phyloP scores from a whole-genome alignment of 108 stramenopile genomes.

The Skeletonema marinoi region DNA sequence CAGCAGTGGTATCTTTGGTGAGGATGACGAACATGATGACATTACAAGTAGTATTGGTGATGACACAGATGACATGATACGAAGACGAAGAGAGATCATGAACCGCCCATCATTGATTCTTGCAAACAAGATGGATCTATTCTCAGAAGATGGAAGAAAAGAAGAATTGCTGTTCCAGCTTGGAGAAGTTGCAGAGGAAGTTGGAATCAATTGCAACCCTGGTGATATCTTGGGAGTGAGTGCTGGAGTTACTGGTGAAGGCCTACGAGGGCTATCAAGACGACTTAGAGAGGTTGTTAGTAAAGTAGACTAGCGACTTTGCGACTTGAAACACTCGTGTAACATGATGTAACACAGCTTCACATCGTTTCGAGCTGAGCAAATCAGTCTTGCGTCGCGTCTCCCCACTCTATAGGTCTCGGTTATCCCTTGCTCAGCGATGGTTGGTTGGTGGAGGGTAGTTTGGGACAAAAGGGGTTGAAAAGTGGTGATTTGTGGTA shows the following conservation, averaged over 20 bases:
- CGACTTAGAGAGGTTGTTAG: constrained; percentile 25
- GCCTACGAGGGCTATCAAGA: constrained; percentile 62
- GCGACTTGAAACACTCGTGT: no score
- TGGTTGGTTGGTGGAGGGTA: no score
- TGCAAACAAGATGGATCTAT: constrained; percentile 88
- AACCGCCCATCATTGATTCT: constrained; percentile 74
- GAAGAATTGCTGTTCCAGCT: constrained; percentile 59
- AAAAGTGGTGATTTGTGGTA: no score
- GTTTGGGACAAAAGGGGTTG: no score
- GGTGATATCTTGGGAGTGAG: constrained; percentile 74
- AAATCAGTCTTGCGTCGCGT: no score
- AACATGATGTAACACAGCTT: no score
- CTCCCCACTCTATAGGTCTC: no score
- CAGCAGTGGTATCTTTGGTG: constrained; percentile 41
- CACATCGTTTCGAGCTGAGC: no score
- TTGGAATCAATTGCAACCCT: constrained; percentile 58
- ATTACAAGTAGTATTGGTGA: constrained; percentile 19
- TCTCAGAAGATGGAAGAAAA: constrained; percentile 47
- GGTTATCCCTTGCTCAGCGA: no score
- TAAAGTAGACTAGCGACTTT: neutral
- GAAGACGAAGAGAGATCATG: constrained; percentile 60
- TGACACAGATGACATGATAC: constrained; percentile 39
- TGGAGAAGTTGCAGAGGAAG: constrained; percentile 49
- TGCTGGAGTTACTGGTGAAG: constrained; percentile 85
- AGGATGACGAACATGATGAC: constrained; percentile 3